A percentile compares a stretch with the other conserved stretches of the same genome.
These are phyloP conservation scores for Nakazawaea molendinolei DNA, from an alignment of 805 yeast species.

Conservation along the genomic window DNA sequence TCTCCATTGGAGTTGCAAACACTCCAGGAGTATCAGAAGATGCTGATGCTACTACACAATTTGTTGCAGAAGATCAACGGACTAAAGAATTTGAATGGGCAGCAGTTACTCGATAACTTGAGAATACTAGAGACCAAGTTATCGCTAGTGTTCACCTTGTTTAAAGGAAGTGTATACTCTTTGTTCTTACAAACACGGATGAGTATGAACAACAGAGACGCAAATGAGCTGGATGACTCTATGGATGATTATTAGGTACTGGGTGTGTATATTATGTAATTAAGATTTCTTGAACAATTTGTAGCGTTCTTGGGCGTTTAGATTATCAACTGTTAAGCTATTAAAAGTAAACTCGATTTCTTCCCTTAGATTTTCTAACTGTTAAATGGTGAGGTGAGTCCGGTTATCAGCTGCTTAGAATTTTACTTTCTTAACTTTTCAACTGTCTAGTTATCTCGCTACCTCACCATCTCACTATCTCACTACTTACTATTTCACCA, in stretches of 20 bases:
- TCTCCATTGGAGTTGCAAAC: slow-evolving; percentile 25
- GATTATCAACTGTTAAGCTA: no score
- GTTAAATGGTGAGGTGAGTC: no score
- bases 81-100: slow-evolving; percentile 22
- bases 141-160: slow-evolving; percentile 36
- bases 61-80: slow-evolving; percentile 28
- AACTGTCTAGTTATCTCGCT: no score
- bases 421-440: no score
- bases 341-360: no score
- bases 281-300: no score
- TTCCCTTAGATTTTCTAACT: no score
- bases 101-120: slow-evolving; percentile 29
- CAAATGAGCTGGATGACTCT: background rate
- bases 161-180: slow-evolving; percentile 36
- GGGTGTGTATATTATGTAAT: background rate
- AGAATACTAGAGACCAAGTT: slow-evolving; percentile 34
- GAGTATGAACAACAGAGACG: background rate
- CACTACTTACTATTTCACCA: no score
- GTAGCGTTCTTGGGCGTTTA: no score
- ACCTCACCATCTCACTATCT: no score
- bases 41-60: slow-evolving; percentile 27
- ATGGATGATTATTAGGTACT: background rate
- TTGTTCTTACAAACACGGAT: slow-evolving; percentile 8
- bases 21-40: slow-evolving; percentile 30
- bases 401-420: no score